Evolutionary conservation across 306 rosid genomes (phyloP), one percentile per base, ranked within the genome.

Genomic region (Alnus rubra): DNA sequence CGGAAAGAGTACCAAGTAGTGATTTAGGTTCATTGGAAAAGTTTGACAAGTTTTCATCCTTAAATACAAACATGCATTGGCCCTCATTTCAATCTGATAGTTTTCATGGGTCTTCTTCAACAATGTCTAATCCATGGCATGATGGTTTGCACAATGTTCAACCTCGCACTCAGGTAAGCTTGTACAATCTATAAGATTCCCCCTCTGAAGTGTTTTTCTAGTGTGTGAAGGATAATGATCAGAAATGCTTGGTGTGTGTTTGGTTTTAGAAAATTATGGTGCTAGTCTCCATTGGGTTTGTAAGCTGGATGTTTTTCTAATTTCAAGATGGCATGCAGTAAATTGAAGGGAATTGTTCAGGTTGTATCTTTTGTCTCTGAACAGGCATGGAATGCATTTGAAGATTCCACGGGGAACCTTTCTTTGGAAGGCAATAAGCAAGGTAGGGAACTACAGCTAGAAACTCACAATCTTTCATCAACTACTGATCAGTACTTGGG

Each of bases 361-460:
- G 85, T 80, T 88, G 58, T 82, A 45, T 78, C 60, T 83, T 39
- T 83, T 77, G 60, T 72, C 76, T 78, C 53, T 76, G 69, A 89
- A 84, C 81, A 89, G 92, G 71, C 88, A 51, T 91, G 98, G 98
- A 89, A 86, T 90, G 97, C 98, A 77, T 88, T 88, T 79, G 86
- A 87, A 85, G 92, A 85, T 84, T 77, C 95, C 73, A 33, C 53
- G 62, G 76, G 82, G 31, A 70, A 83, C 39, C 79, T 81, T 53
- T 81, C 89, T 69, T 67, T 75, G 14, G 87, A 84, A 78, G 83
- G 71, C 49, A 37, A 71, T 79, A 63, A 76, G 74, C 86, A 82
- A 68, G 85, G 75, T 37, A 53, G 82, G 58, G 87, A 72, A 72
- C 71, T 76, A 54, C 84, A 72, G 68, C 75, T 78, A 73, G 75